Evolutionary conservation across 1,139 yeast species (phyloP).

Genomic region (Blastobotrys buckinghamii): DNA sequence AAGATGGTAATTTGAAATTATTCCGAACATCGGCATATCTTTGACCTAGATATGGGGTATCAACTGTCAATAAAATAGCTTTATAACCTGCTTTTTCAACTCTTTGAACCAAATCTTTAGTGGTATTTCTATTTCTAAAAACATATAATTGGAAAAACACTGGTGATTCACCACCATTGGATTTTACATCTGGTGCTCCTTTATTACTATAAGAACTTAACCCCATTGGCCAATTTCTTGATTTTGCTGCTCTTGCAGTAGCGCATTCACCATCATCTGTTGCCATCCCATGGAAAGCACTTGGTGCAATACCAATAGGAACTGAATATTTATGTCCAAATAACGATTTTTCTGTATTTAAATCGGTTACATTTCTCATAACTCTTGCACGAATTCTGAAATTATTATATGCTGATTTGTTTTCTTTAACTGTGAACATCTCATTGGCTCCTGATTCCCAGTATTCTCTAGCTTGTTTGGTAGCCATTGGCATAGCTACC

Average conservation of each 20-base stretch:
- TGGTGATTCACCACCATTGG: constrained; percentile 29
- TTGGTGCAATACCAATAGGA: constrained; percentile 63
- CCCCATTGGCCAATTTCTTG: constrained; percentile 33
- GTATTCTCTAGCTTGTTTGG: constrained; percentile 32
- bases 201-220: constrained; percentile 32
- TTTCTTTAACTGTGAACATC: constrained; percentile 32
- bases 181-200: constrained; percentile 31
- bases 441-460: constrained; percentile 37
- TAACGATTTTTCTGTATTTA: constrained; percentile 37
- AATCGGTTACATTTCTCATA: constrained; percentile 38
- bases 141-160: constrained; percentile 43
- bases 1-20: constrained; percentile 40
- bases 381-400: constrained; percentile 41
- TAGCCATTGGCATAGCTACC: constrained; percentile 26
- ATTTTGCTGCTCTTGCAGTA: constrained; percentile 33
- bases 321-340: constrained; percentile 40
- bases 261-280: constrained; percentile 57
- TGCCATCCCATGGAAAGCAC: constrained; percentile 61
- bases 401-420: constrained; percentile 28
- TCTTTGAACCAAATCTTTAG: constrained; percentile 40
- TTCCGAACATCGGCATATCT: constrained; percentile 50
- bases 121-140: constrained; percentile 40
- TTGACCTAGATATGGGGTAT: constrained; percentile 62
- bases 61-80: constrained; percentile 60
- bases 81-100: constrained; percentile 52